These are phyloP conservation scores for Epichloe scottii DNA, from an alignment of 2,329 filamentous ascomycete species.

Conservation along the genomic window DNA sequence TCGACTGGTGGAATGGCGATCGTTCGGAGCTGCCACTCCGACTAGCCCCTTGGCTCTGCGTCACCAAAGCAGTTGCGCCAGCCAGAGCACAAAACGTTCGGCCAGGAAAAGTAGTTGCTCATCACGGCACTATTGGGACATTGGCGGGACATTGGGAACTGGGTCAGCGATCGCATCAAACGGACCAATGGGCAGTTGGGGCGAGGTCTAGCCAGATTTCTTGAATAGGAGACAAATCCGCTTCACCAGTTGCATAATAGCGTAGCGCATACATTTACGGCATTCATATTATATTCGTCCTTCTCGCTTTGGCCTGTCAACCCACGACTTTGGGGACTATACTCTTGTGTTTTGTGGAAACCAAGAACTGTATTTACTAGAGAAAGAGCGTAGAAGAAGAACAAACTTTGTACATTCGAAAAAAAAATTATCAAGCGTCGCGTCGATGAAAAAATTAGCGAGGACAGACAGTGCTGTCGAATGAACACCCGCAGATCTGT, in stretches of 20 bases:
- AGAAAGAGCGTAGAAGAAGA: not conserved
- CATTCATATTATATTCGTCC: not conserved
- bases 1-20: slow-evolving; percentile 39
- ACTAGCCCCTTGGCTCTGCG: slow-evolving; percentile 34
- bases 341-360: not conserved
- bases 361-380: not conserved
- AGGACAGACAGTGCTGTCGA: too few species aligned
- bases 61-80: slow-evolving; percentile 62
- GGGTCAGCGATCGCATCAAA: slow-evolving; percentile 56
- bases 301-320: not conserved
- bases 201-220: slow-evolving; percentile 43
- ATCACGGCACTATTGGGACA: slow-evolving; percentile 83
- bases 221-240: not conserved
- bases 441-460: too few species aligned
- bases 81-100: slow-evolving; percentile 70
- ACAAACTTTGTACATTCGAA: not conserved
- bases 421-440: too few species aligned
- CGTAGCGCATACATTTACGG: not conserved
- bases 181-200: slow-evolving; percentile 65
- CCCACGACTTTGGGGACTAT: too few species aligned
- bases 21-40: slow-evolving; percentile 42
- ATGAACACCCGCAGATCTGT: too few species aligned
- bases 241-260: not conserved
- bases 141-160: slow-evolving; percentile 68
- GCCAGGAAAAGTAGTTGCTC: slow-evolving; percentile 56